Conservation (phyloP, 2,329 filamentous ascomycete genomes). For the Tothia fuscella region DNA sequence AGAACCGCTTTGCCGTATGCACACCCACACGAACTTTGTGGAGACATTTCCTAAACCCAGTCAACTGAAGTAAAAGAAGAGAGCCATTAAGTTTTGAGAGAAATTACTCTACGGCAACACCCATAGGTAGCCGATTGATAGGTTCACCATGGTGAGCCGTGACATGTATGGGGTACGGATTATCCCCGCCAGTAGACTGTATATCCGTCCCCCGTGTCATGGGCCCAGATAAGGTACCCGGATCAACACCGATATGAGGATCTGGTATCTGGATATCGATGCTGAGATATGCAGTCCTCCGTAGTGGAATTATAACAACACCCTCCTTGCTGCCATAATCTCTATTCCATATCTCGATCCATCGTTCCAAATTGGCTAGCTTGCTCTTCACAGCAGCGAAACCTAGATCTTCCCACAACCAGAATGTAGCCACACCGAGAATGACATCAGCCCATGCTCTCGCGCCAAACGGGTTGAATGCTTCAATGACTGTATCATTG, state of each 20-base stretch:
- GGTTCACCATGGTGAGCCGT: no score
- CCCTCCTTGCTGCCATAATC: slow-evolving; percentile 47
- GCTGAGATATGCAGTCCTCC: slow-evolving; percentile 79
- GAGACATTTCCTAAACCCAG: no score
- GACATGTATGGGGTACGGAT: no score
- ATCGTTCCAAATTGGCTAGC: slow-evolving; percentile 59
- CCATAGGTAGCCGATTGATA: no score
- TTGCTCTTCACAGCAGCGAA: slow-evolving; percentile 62
- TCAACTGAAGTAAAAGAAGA: no score
- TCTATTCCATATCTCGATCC: slow-evolving; percentile 78
- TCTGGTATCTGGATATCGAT: slow-evolving; percentile 75
- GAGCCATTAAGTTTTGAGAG: no score
- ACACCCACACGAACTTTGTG: no score
- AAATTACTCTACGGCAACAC: no score
- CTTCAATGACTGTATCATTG: slow-evolving; percentile 63
- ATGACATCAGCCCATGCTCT: slow-evolving; percentile 70
- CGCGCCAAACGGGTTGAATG: slow-evolving; percentile 66
- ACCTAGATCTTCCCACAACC: slow-evolving; percentile 88
- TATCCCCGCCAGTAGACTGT: no score
- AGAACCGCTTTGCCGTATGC: no score
- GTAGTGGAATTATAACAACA: slow-evolving; percentile 65
- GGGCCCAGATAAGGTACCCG: neutral
- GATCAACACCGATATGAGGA: slow-evolving; percentile 47
- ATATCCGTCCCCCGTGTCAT: neutral
- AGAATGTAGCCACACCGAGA: slow-evolving; percentile 74